Evolutionary conservation across 176 grass and related monocot species (phyloP).

Genomic region (Rhynchospora breviuscula): DNA sequence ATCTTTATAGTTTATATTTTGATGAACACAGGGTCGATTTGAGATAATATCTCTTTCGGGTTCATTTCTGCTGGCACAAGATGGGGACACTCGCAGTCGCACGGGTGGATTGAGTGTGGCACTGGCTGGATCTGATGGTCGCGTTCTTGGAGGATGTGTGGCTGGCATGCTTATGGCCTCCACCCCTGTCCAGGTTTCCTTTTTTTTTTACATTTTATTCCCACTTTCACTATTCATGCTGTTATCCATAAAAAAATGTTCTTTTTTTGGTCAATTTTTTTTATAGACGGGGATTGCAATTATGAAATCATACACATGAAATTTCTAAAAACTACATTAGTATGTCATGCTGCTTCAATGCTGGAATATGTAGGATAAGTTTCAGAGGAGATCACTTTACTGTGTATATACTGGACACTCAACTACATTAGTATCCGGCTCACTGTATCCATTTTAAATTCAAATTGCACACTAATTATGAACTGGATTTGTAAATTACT

Average conservation of each 20-base stretch:
- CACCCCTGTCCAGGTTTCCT: slow-evolving; percentile 72
- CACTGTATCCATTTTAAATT: not conserved
- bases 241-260: not conserved
- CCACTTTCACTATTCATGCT: not conserved
- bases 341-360: not conserved
- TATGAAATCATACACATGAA: not conserved
- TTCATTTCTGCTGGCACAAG: slow-evolving; percentile 88
- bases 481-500: not conserved
- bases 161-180: slow-evolving; percentile 92
- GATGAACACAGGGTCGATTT: slow-evolving; percentile 73
- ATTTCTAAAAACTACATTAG: not conserved
- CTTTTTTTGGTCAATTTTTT: not conserved
- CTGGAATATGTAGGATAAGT: not conserved
- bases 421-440: not conserved
- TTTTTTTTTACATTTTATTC: not conserved
- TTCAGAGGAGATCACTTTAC: not conserved
- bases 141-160: slow-evolving; percentile 89
- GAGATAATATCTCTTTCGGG: slow-evolving; percentile 98
- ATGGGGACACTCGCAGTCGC: slow-evolving; percentile 84
- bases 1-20: not conserved
- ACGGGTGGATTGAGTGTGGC: slow-evolving; percentile 89
- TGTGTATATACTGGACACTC: not conserved
- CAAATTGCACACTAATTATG: not conserved
- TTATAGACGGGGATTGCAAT: not conserved
- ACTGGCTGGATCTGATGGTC: slow-evolving; percentile 88